Base-by-base conservation (phyloP, 352 stramenopile genomes). In the Phytophthora tentaculata region DNA sequence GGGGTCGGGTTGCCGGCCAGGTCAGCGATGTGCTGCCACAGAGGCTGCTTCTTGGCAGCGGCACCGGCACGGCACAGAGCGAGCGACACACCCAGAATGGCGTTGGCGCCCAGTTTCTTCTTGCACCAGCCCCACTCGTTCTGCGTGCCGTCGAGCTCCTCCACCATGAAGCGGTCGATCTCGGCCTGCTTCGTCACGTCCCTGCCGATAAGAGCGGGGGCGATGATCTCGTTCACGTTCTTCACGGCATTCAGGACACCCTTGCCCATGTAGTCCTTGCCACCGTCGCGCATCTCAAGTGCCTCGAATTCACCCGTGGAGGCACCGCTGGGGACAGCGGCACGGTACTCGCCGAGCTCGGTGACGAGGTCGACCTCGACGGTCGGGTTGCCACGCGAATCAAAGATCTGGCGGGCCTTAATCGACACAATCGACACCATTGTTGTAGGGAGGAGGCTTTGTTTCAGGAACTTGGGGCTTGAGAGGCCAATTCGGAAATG, bases 201-300 rank as follows among this genome's bases (percentile, higher is more conserved):
- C 86, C 99, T 98, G 69, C 98, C 97, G 26, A 97, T 83, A 26
- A 99, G 84, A 48, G 91, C 87, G 37, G 96, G 93, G 23, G 89
- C 97, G 72, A 99, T 98, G 67, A 99, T 89, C 35, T 92, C 89
- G 83, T 99, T 99, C 48, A 99, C 97, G 86, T 99, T 99, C 49
- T 90, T 88, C 41, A 99, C 97, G 44, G 98, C 98, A 74, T 98
- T 94, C 20, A 97, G 77, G 44, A 99, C 97, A 51, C 97, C 86
- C 88, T 99, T 99, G 86, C 98, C 98, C 74, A 98, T 88, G 91
- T 99, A 99, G 29, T 86, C 88, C 35, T 86, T 88, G 65, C 97
- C 98, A 45, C 97, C 98, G 79, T 99, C 98, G 62, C 98, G 95
- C 71, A 99, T 89, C 79, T 99, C 98, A 41, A 94, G 84, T 49